Conservation (phyloP, 768 basidiomycete species). For the Saitozyma podzolica region DNA sequence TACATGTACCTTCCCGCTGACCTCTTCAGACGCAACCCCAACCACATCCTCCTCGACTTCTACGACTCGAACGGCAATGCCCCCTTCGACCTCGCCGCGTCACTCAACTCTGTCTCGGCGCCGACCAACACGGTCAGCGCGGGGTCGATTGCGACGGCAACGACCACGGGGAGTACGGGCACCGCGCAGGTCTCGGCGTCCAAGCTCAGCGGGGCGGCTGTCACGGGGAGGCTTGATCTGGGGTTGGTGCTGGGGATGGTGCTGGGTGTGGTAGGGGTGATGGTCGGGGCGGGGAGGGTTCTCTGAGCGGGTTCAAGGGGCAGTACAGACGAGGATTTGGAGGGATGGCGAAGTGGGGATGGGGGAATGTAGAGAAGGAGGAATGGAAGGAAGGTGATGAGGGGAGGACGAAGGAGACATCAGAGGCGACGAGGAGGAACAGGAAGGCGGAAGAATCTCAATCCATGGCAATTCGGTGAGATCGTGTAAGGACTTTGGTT, state of each 20-base stretch:
- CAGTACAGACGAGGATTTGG: neutral
- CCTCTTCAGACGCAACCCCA: conserved; percentile 37
- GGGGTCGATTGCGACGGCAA: conserved; percentile 15
- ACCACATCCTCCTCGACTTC: conserved; percentile 50
- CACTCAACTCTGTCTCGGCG: conserved; percentile 47
- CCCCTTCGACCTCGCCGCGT: conserved; percentile 47
- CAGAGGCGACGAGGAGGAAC: no score
- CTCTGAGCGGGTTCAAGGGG: neutral
- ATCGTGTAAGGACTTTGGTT: no score
- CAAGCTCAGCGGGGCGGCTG: conserved; percentile 4
- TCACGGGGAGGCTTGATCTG: neutral
- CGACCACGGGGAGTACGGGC: conserved; percentile 1
- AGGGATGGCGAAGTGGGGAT: conserved; percentile 1
- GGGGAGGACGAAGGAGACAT: no score
- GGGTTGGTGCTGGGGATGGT: neutral
- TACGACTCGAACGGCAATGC: conserved; percentile 45
- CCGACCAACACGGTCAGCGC: conserved; percentile 49
- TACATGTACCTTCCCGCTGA: neutral
- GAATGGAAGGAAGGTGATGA: neutral
- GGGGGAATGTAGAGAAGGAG: neutral
- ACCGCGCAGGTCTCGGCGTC: conserved; percentile 4
- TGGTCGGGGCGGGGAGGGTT: neutral
- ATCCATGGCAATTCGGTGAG: no score
- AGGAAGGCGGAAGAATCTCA: no score
- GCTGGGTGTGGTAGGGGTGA: conserved; percentile 2